A percentile compares a stretch with the other conserved stretches of the same genome.
Evolutionary conservation across 805 yeast species (phyloP).

Genomic region (Teunomyces kruisii): DNA sequence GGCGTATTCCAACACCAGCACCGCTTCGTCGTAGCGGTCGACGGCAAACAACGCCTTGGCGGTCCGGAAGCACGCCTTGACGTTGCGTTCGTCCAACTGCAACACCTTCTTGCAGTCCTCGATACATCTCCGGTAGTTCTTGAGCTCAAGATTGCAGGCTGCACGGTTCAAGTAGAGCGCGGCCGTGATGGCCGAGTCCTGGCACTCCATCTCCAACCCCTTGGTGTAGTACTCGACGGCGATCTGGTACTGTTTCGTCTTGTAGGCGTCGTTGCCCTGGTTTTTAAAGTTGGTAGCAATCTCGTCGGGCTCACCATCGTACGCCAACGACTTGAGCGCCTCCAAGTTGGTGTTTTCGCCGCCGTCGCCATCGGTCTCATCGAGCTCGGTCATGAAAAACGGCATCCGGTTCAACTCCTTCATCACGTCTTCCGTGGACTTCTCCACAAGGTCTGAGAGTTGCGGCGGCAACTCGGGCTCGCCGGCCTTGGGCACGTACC

Average conservation of each 20-base stretch:
- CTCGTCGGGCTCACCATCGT: constrained; percentile 95
- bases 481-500: constrained; percentile 46
- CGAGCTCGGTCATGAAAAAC: constrained; percentile 88
- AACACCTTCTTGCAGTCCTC: constrained; percentile 81
- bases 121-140: constrained; percentile 82
- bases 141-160: constrained; percentile 83
- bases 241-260: constrained; percentile 63
- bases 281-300: constrained; percentile 84
- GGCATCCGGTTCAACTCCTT: constrained; percentile 81
- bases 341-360: constrained; percentile 76
- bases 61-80: constrained; percentile 84
- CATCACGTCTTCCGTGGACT: constrained; percentile 73
- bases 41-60: constrained; percentile 76
- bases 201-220: constrained; percentile 73
- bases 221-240: constrained; percentile 80
- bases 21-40: constrained; percentile 70
- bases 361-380: constrained; percentile 72
- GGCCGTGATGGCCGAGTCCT: constrained; percentile 51
- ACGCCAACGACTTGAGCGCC: constrained; percentile 87
- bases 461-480: constrained; percentile 85
- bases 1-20: constrained; percentile 65
- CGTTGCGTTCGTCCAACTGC: constrained; percentile 60
- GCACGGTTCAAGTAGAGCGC: constrained; percentile 81
- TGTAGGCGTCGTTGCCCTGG: constrained; percentile 90
- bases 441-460: constrained; percentile 58